A percentile compares a stretch with the other conserved stretches of the same genome.
These are phyloP conservation scores for Scheffersomyces segobiensis DNA, from an alignment of 1,139 yeast genomes.

Conservation along the genomic window DNA sequence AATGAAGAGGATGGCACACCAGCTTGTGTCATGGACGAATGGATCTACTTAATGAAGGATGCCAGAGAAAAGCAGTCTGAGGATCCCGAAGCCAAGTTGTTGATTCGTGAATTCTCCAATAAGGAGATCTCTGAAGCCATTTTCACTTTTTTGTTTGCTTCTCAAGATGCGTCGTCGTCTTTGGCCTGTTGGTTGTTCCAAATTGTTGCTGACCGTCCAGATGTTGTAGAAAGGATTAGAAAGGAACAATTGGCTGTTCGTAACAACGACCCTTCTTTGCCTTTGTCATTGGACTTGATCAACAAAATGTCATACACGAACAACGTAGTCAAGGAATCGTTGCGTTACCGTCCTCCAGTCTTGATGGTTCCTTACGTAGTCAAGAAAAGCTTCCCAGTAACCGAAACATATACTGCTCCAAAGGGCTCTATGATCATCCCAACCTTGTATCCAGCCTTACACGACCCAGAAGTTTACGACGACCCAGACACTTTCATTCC, in stretches of 20 bases:
- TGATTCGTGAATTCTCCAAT: conserved; percentile 82
- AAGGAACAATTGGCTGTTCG: conserved; percentile 88
- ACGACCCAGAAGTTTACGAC: conserved; percentile 94
- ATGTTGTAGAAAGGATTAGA: conserved; percentile 77
- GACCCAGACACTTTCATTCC: conserved; percentile 93
- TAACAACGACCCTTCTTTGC: conserved; percentile 65
- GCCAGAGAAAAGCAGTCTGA: conserved; percentile 57
- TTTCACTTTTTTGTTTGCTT: conserved; percentile 93
- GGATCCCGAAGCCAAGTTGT: conserved; percentile 51
- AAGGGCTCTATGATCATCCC: conserved; percentile 97
- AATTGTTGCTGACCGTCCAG: conserved; percentile 93
- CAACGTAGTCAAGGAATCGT: conserved; percentile 86
- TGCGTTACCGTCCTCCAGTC: conserved; percentile 96
- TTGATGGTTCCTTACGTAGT: conserved; percentile 96
- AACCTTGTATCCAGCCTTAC: conserved; percentile 90
- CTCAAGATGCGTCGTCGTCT: conserved; percentile 98
- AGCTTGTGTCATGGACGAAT: conserved; percentile 89
- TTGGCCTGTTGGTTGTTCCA: conserved; percentile 98
- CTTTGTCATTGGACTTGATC: conserved; percentile 68
- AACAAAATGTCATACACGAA: conserved; percentile 85
- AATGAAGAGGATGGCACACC: conserved; percentile 73
- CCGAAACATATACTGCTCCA: conserved; percentile 85
- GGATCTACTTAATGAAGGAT: conserved; percentile 84
- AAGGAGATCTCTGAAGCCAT: conserved; percentile 94
- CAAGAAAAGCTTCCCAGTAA: conserved; percentile 80